Evolutionary conservation across 306 rosid genomes (phyloP).

Genomic region (Comarum palustre): DNA sequence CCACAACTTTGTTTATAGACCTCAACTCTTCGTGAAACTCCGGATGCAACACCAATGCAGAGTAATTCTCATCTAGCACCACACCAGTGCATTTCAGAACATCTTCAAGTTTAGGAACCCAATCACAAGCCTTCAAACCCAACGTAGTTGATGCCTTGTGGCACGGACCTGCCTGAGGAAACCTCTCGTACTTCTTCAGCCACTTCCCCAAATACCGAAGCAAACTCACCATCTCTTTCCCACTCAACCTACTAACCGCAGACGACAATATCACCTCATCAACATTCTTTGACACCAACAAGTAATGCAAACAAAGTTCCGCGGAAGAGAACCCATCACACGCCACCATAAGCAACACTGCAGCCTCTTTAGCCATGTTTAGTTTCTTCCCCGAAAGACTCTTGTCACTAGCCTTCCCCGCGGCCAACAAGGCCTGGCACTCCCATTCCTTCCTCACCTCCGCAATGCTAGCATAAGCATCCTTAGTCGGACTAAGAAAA

Average conservation of each 20-base stretch:
- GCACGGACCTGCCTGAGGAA: constrained; percentile 71
- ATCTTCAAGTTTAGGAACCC: constrained; percentile 82
- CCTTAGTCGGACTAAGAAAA: constrained; percentile 56
- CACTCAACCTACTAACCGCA: constrained; percentile 56
- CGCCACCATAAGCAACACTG: constrained; percentile 72
- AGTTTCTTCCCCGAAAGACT: constrained; percentile 33
- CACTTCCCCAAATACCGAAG: constrained; percentile 71
- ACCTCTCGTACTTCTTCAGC: constrained; percentile 79
- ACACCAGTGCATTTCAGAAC: constrained; percentile 52
- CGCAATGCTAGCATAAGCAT: constrained; percentile 34
- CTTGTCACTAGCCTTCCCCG: constrained; percentile 45
- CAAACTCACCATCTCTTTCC: constrained; percentile 57
- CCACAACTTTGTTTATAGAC: constrained; percentile 39
- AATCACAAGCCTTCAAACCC: constrained; percentile 62
- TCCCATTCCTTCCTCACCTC: constrained; percentile 79
- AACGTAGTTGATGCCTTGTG: constrained; percentile 37
- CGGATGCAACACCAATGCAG: constrained; percentile 64
- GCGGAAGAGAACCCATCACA: constrained; percentile 64
- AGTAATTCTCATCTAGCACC: constrained; percentile 66
- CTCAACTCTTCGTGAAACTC: constrained; percentile 72
- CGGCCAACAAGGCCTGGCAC: constrained; percentile 58
- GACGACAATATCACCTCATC: constrained; percentile 50
- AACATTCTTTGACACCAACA: constrained; percentile 60
- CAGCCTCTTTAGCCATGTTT: constrained; percentile 58
- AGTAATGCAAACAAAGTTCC: constrained; percentile 73